Evolutionary conservation across 1,284 basidiomycete species (phyloP), one percentile per base, ranked within the genome.

Genomic region (Sphagnurus paluster): DNA sequence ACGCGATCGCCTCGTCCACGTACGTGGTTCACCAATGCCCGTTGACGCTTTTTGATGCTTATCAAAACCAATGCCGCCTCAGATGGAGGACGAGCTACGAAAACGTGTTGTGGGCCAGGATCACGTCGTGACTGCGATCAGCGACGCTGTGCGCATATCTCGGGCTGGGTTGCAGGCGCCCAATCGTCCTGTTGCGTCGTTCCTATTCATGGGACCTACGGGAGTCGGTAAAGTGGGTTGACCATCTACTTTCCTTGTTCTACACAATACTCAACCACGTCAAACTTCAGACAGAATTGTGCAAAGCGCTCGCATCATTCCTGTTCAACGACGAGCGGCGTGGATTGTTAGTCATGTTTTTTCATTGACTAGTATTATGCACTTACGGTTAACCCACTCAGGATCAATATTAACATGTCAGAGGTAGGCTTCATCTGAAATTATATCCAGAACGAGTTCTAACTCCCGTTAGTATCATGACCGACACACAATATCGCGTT

Each of bases 391-490:
- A 40, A 13, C 38, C 8, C 7, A 25, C 21, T 9, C 50, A 88
- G 87, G 46, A 90, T 95, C 54, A 90, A 86, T 54, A 89, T 95
- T 64, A 93, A 94, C 61, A 93, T 93, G 90, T 91, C 87, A 8
- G 91, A 95, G 58, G 68, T 69, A 33, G 34, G 62, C 8, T 10
- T 25, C 55, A 59, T 67, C 38, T 30, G 56, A 29, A 11, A 2
- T 3, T 2, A 21, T 13, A 4, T 25, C 23, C 7, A 33, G 7
- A 14, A 14, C 30, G 4, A 14, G 5, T 11, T 14, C 34, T 48
- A 10, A 42, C 17, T 14, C 14, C 30, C 29, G 5, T 17, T 19
- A 82, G 77, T 94, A 90, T 62, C 90, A 92, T 53, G 93, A 95
- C 56, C 79, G 90, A 48, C 91, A 97, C 60, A 94, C 91, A 0